Base-by-base conservation (phyloP, 2,329 filamentous ascomycete species). In the Lachnellula cervina region DNA sequence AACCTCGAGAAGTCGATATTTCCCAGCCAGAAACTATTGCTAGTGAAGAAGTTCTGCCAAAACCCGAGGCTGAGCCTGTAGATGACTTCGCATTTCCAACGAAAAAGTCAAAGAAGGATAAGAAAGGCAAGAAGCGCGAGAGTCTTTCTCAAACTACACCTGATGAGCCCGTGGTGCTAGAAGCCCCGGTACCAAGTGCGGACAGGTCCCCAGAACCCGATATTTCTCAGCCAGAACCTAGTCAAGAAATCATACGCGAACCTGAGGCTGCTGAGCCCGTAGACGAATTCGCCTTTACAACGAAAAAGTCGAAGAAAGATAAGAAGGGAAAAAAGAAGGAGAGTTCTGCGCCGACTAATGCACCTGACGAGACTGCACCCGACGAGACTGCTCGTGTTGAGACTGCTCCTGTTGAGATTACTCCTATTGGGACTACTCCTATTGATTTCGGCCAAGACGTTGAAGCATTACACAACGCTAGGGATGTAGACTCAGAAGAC, bases 121-220 rank as follows among this genome's bases (percentile, higher is more conserved):
- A 56, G 57, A 72, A 72, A 57, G 65, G 67, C 8, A 75, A 74
- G 64, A 77, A 75, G 56, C 66, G 46, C 37, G 56, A 59, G 42
- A 59, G 9, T 32, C 9, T 4, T 1, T 28, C 25, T 32, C 28
- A 13, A 13, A 32, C 9, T 32, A 32, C 28, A 9, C 28, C 28
- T 13, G 28, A 32, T 32, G 28, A 54, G 35, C 47, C 45, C 8
- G 47, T 17, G 49, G 35, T 0, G 21, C 21, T 4, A 16, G 43
- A 37, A 40, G n/a, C 37, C 2, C 17, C 16, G 5, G 8, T 17
- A 2, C 37, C 16, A 40, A 40, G 37, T 40, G n/a, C 37, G n/a
- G 11, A n/a, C 14, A 13, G 1, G 8, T 17, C 14, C 40, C 37
- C 16, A 37, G 37, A 5, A n/a, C 11, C 38, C 34, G 5, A 57